Conservation (phyloP, 345 rosid species). For the Schrenkiella parvula region DNA sequence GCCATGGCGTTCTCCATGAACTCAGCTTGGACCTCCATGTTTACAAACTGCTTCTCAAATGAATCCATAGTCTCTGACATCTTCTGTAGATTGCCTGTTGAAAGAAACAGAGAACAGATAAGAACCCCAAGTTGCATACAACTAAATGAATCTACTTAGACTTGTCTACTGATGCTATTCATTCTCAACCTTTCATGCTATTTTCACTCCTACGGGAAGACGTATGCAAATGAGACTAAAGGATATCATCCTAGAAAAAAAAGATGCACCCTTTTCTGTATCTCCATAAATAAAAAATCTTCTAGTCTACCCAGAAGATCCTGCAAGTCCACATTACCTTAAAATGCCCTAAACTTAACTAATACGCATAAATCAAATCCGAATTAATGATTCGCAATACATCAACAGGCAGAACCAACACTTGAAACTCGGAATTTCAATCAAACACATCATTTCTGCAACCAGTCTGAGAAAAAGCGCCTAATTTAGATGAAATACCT, state of each 20-base stretch:
- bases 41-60: conserved; percentile 97
- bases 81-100: conserved; percentile 90
- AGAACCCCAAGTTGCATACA: background rate
- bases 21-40: conserved; percentile 99
- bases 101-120: background rate
- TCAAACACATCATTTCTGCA: background rate
- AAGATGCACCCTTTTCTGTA: background rate
- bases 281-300: background rate
- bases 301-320: background rate
- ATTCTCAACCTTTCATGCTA: background rate
- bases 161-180: background rate
- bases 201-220: background rate
- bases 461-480: background rate
- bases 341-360: background rate
- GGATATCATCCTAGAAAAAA: too few species aligned
- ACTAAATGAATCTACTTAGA: background rate
- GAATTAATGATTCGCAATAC: background rate
- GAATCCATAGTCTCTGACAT: conserved; percentile 99
- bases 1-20: conserved; percentile 99
- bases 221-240: background rate
- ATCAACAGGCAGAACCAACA: background rate
- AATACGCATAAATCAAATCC: background rate
- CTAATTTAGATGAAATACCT: conserved; percentile 36
- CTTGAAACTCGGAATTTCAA: background rate
- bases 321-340: background rate